Conservation (phyloP, 1,284 basidiomycete species). For the Cryptococcus sp. region DNA sequence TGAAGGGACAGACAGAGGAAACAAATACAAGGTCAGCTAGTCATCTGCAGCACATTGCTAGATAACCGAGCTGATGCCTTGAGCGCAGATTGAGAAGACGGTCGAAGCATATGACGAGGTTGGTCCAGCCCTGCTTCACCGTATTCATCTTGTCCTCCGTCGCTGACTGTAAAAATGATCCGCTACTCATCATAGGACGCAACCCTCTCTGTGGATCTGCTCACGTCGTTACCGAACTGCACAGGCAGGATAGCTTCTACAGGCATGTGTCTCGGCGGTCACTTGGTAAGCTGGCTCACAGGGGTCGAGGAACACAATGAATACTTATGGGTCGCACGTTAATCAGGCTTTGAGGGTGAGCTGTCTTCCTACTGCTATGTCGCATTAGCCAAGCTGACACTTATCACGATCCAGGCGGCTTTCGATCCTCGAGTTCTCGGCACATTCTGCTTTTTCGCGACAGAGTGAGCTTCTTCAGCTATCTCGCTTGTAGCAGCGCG, state of each 20-base stretch:
- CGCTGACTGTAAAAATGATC: neutral
- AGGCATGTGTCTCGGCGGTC: conserved; percentile 56
- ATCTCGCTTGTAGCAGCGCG: neutral
- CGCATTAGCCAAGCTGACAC: neutral
- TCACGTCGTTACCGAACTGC: conserved; percentile 72
- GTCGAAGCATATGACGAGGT: conserved; percentile 83
- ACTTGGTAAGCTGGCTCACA: conserved; percentile 57
- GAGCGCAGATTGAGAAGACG: conserved; percentile 73
- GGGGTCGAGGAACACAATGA: too few species aligned
- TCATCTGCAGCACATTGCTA: neutral
- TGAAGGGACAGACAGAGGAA: conserved; percentile 87
- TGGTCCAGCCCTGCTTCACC: conserved; percentile 10
- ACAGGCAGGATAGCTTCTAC: conserved; percentile 77
- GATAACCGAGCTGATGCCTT: conserved; percentile 1
- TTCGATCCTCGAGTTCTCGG: conserved; percentile 82
- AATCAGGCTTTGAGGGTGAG: conserved; percentile 60
- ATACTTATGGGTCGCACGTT: too few species aligned
- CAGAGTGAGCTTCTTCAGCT: conserved; percentile 60
- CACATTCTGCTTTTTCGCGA: conserved; percentile 89
- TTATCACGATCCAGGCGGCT: conserved; percentile 62
- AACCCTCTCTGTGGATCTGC: conserved; percentile 71
- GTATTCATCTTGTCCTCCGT: neutral
- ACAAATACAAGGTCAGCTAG: conserved; percentile 73
- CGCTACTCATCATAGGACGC: conserved; percentile 64
- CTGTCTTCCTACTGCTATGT: neutral